These are phyloP conservation scores for Hypoxylon sp. DNA, from an alignment of 2,329 filamentous ascomycete genomes.

Conservation along the genomic window DNA sequence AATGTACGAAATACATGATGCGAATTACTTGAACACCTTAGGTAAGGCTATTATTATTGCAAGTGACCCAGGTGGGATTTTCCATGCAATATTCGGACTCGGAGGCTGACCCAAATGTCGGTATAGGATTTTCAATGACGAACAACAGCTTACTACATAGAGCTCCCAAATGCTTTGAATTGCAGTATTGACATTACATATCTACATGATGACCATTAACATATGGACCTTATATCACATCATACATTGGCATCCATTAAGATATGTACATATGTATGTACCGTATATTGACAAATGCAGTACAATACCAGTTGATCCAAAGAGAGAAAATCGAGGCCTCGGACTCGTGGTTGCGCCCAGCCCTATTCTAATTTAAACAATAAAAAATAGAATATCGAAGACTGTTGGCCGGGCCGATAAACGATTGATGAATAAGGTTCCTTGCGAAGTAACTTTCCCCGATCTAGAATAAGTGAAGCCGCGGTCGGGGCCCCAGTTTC, in stretches of 20 bases:
- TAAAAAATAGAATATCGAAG: constrained; percentile 31
- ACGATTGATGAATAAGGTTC: constrained; percentile 17
- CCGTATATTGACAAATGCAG: background rate
- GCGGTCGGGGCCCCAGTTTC: constrained; percentile 11
- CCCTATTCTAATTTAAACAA: constrained; percentile 40
- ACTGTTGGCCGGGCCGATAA: constrained; percentile 40
- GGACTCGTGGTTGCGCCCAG: constrained; percentile 27
- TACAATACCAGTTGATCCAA: background rate
- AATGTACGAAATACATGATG: constrained; percentile 30
- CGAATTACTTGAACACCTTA: constrained; percentile 40
- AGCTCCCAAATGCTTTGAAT: background rate
- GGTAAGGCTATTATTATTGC: constrained; percentile 37
- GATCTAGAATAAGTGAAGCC: constrained; percentile 33
- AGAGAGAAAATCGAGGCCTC: background rate
- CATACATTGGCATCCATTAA: background rate
- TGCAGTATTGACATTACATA: background rate
- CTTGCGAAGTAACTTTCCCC: constrained; percentile 29
- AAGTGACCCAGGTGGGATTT: constrained; percentile 3
- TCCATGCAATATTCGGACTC: constrained; percentile 35
- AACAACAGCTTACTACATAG: constrained; percentile 42
- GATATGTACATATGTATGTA: too few relatives aligned
- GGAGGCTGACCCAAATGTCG: constrained; percentile 43
- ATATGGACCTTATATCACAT: constrained; percentile 8
- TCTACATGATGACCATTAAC: background rate
- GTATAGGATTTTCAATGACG: constrained; percentile 34